phyloP scores from a whole-genome alignment of 176 grass and related monocot species.

The Thinopyrum elongatum region DNA sequence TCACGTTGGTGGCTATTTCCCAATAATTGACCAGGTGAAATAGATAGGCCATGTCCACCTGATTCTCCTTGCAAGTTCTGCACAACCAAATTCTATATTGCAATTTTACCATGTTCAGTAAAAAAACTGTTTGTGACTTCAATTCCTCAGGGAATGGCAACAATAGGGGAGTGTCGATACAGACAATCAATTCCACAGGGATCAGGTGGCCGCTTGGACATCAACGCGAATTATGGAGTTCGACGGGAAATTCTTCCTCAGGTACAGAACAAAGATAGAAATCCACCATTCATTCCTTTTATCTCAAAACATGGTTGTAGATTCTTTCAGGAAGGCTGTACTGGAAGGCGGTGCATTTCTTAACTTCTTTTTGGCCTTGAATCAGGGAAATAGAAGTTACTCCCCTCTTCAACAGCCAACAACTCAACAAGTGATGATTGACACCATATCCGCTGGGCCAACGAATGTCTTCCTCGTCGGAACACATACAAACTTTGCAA shows the following conservation, averaged over 20 bases:
- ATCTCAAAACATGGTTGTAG: not conserved
- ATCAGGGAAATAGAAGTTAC: constrained; percentile 64
- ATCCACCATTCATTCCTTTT: not conserved
- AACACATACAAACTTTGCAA: constrained; percentile 56
- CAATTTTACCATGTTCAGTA: not conserved
- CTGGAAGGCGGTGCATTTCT: not conserved
- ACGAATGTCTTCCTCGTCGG: constrained; percentile 54
- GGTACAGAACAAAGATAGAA: constrained; percentile 30
- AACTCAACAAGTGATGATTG: constrained; percentile 47
- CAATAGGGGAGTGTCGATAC: constrained; percentile 53
- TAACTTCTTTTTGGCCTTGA: not conserved
- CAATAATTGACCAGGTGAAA: constrained; percentile 56
- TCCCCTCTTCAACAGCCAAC: constrained; percentile 47
- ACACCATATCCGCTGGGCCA: constrained; percentile 52
- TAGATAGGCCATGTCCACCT: not conserved
- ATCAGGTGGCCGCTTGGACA: constrained; percentile 46
- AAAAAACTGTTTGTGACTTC: not conserved
- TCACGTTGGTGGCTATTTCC: constrained; percentile 60
- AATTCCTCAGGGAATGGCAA: constrained; percentile 53
- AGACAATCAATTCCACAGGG: constrained; percentile 61
- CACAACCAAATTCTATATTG: not conserved
- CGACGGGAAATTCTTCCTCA: constrained; percentile 63
- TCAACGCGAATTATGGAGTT: constrained; percentile 51
- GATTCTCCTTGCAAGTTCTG: not conserved
- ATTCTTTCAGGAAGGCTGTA: not conserved